Evolutionary conservation across 768 basidiomycete species (phyloP).

Genomic region (Cystofilobasidium macerans): DNA sequence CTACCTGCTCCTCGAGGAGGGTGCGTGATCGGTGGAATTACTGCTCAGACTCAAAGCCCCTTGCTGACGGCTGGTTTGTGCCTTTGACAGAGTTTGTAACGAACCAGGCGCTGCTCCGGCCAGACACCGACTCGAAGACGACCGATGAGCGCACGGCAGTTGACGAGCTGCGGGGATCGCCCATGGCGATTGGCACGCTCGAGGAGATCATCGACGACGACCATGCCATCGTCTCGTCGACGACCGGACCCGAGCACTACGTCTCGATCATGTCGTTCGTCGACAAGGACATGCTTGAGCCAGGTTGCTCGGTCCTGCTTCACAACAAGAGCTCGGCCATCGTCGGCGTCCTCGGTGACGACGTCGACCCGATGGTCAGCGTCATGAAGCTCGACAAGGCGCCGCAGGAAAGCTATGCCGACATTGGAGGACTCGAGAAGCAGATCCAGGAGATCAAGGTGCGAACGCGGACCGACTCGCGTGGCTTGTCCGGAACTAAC

Average conservation of each 20-base stretch:
- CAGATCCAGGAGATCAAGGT: conserved; percentile 99
- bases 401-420: conserved; percentile 95
- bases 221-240: conserved; percentile 83
- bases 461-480: conserved; percentile 23
- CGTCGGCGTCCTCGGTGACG: conserved; percentile 90
- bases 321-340: conserved; percentile 94
- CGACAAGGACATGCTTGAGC: conserved; percentile 94
- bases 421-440: conserved; percentile 88
- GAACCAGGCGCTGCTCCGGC: conserved; percentile 34
- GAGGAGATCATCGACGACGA: conserved; percentile 62
- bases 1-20: conserved; percentile 73
- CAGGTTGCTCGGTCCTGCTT: conserved; percentile 83
- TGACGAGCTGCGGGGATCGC: conserved; percentile 85
- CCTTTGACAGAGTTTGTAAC: conserved; percentile 33
- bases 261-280: conserved; percentile 96
- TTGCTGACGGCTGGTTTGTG: not conserved
- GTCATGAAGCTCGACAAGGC: conserved; percentile 81
- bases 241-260: conserved; percentile 90
- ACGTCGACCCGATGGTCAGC: conserved; percentile 87
- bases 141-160: conserved; percentile 88
- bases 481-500: not conserved
- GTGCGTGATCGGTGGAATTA: conserved; percentile 27
- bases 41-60: not conserved
- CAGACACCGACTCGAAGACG: conserved; percentile 79
- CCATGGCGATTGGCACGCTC: conserved; percentile 95